These are phyloP conservation scores for Echinosophora koreensis DNA, from an alignment of 306 rosid species.

Conservation along the genomic window DNA sequence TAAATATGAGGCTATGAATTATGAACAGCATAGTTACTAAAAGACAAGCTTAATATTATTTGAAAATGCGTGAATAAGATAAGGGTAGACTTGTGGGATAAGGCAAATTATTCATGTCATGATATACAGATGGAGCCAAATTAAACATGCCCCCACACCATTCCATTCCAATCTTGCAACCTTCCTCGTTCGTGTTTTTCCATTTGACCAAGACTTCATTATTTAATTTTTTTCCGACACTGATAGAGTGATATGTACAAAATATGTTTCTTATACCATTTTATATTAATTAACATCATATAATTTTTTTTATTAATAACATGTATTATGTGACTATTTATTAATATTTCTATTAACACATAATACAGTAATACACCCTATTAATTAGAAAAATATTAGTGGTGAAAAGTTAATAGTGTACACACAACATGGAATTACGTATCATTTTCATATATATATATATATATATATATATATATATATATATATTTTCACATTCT, in stretches of 20 bases:
- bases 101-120: slow-evolving; percentile 21
- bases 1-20: neutral
- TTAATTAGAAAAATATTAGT: too few relatives aligned
- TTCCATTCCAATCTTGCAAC: neutral
- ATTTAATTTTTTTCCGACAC: neutral
- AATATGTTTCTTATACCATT: neutral
- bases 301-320: too few relatives aligned
- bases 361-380: too few relatives aligned
- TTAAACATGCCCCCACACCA: neutral
- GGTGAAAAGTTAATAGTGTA: too few relatives aligned
- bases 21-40: neutral
- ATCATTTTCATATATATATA: too few relatives aligned
- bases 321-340: neutral
- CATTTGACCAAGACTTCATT: slow-evolving; percentile 6
- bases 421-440: too few relatives aligned
- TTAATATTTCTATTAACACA: neutral
- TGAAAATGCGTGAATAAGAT: neutral
- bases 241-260: too few relatives aligned
- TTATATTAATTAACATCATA: neutral
- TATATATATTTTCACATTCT: too few relatives aligned
- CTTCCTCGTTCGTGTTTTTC: neutral
- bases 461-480: too few relatives aligned
- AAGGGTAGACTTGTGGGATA: slow-evolving; percentile 21
- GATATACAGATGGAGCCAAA: slow-evolving; percentile 6
- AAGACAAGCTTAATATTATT: neutral